A percentile compares a stretch with the other conserved stretches of the same genome.
Evolutionary conservation across 805 yeast species (phyloP).

Genomic region (Saccharomyces eubayanus): DNA sequence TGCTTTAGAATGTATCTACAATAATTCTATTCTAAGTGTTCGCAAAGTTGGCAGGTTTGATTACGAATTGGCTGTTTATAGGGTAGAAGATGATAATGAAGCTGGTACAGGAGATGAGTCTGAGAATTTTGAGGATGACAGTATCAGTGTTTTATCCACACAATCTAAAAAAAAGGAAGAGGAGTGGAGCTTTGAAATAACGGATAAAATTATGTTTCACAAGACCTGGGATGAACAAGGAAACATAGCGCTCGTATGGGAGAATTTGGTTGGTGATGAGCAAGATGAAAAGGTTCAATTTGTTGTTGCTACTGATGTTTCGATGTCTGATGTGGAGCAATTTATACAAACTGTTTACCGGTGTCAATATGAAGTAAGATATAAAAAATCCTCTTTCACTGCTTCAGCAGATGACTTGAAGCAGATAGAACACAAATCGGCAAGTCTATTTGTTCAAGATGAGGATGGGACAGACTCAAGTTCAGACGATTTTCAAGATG

Average conservation of each 20-base stretch:
- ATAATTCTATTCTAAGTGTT: conserved; percentile 69
- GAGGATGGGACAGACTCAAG: conserved; percentile 8
- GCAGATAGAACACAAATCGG: conserved; percentile 41
- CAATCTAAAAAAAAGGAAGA: conserved; percentile 38
- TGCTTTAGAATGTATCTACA: conserved; percentile 71
- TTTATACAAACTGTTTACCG: conserved; percentile 56
- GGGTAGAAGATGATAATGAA: conserved; percentile 62
- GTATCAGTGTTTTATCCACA: conserved; percentile 27
- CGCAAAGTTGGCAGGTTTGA: conserved; percentile 57
- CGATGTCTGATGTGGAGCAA: conserved; percentile 42
- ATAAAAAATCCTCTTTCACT: conserved; percentile 43
- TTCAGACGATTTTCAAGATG: conserved; percentile 16
- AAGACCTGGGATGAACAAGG: conserved; percentile 46
- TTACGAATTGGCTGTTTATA: conserved; percentile 63
- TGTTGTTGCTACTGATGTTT: conserved; percentile 54
- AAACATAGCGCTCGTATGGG: conserved; percentile 62
- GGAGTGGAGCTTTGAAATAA: conserved; percentile 65
- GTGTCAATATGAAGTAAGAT: conserved; percentile 72
- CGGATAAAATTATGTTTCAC: conserved; percentile 50
- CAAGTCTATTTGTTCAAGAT: conserved; percentile 13
- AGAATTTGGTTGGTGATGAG: conserved; percentile 73
- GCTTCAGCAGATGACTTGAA: conserved; percentile 42
- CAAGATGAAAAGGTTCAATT: conserved; percentile 78
- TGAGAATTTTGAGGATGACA: conserved; percentile 37
- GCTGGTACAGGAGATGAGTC: conserved; percentile 42